Evolutionary conservation across 1,284 basidiomycete species (phyloP), one percentile per base, ranked within the genome.

Genomic region (Xerocomus amazonicus): DNA sequence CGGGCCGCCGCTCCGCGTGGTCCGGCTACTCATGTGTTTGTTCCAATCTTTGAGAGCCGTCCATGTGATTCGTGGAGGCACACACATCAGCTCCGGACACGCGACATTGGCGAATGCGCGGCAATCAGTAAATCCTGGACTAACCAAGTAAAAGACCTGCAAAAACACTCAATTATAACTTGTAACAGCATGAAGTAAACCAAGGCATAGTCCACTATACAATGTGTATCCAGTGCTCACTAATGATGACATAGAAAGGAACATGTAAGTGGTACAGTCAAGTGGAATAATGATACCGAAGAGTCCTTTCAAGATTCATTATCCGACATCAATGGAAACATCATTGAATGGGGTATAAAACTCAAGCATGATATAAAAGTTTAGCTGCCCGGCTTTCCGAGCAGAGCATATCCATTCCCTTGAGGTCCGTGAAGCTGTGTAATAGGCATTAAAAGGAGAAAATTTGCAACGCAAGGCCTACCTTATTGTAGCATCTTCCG

Each of bases 401-500:
- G 70, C 34, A 89, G 65, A 14, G 85, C 87, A 61, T 90, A 90
- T 31, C 87, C 87, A 51, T 71, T 75, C 17, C 87, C 86, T 60
- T 79, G 79, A 0, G 87, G 87, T 5, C 87, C 87, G 60, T 87
- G 78, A 52, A 80, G 67, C 81, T 86, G 54, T n/a, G 44, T 37
- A 29, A 19, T 45, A 14, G 13, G 36, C 4, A 47, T 55, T n/a
- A 48, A 43, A 47, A 47, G 29, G 31, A 43, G 37, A 43, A 47
- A 40, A n/a, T 29, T 26, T 36, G 8, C 4, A 45, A 39, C n/a
- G n/a, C 13, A 51, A 1, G 38, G 58, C 76, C 19, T 44, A 83
- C 86, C 80, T 86, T 89, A 50, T 75, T 74, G 58, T 90, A 87
- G 62, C 87, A 90, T 47, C 79, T 73, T 48, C 77, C 73, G 56